Evolutionary conservation across 1,139 yeast genomes (phyloP).

Genomic region (Yamadazyma triangularis): DNA sequence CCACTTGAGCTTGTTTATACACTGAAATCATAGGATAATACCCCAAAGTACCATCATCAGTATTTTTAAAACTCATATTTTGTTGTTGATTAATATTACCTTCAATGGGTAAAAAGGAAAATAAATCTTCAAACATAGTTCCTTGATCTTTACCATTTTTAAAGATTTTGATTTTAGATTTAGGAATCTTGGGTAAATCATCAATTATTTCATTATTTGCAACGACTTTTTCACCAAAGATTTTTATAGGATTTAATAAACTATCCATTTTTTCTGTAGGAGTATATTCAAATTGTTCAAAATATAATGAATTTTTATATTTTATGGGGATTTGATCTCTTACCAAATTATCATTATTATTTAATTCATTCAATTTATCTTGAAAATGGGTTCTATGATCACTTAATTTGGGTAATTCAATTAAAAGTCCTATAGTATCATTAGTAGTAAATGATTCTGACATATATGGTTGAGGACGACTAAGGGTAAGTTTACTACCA

Average conservation of each 20-base stretch:
- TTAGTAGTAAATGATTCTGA: constrained; percentile 53
- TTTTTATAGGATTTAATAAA: constrained; percentile 65
- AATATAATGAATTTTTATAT: constrained; percentile 72
- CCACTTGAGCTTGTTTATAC: constrained; percentile 74
- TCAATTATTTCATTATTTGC: constrained; percentile 24
- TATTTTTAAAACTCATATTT: constrained; percentile 44
- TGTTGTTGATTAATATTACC: constrained; percentile 39
- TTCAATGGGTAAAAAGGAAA: constrained; percentile 63
- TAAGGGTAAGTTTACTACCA: constrained; percentile 76
- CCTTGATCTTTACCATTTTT: constrained; percentile 74
- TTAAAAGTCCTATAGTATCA: constrained; percentile 76
- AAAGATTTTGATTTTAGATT: constrained; percentile 60
- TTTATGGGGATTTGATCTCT: constrained; percentile 89
- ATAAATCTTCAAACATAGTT: constrained; percentile 59
- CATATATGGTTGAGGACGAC: constrained; percentile 59
- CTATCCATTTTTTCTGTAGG: constrained; percentile 75
- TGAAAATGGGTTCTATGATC: constrained; percentile 29
- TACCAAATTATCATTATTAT: constrained; percentile 33
- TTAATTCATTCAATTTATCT: constrained; percentile 17
- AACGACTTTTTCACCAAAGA: constrained; percentile 61
- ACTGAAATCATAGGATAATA: constrained; percentile 90
- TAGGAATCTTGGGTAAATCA: constrained; percentile 43
- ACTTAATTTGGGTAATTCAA: constrained; percentile 59
- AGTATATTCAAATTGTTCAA: constrained; percentile 84
- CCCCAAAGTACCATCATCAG: constrained; percentile 82